Evolutionary conservation across 345 rosid genomes (phyloP).

Genomic region (Pistacia integerrima): DNA sequence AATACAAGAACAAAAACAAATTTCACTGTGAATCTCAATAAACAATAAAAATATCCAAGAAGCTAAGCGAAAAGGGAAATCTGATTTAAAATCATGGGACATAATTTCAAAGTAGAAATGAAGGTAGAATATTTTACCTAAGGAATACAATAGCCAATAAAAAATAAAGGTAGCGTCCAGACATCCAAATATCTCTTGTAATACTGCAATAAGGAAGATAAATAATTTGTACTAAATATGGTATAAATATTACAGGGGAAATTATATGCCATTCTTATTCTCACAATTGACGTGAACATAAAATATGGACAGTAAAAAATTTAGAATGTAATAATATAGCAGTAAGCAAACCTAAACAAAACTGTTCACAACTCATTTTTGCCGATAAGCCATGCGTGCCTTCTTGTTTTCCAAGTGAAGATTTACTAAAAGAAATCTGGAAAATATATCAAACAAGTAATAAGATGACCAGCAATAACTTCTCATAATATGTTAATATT

Average conservation of each 20-base stretch:
- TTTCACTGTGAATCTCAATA: not conserved
- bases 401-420: slow-evolving; percentile 41
- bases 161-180: slow-evolving; percentile 50
- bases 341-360: slow-evolving; percentile 1
- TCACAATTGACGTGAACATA: slow-evolving; percentile 12
- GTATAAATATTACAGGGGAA: slow-evolving; percentile 6
- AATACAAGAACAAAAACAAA: not conserved
- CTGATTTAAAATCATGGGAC: not conserved
- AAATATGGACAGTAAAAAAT: slow-evolving; percentile 10
- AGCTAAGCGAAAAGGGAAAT: not conserved
- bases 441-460: not conserved
- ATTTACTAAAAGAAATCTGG: slow-evolving; percentile 51
- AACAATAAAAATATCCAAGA: slow-evolving; percentile 1
- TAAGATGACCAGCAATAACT: not conserved
- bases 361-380: slow-evolving; percentile 49
- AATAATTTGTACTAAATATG: slow-evolving; percentile 3
- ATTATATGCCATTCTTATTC: not conserved
- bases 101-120: not conserved
- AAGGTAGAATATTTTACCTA: too few relatives aligned
- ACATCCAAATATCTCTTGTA: slow-evolving; percentile 59
- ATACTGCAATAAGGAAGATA: slow-evolving; percentile 54
- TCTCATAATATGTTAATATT: not conserved
- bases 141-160: slow-evolving; percentile 47
- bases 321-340: slow-evolving; percentile 4
- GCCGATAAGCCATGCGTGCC: slow-evolving; percentile 44